A percentile compares a stretch with the other conserved stretches of the same genome.
These are phyloP conservation scores for Microbotryum violaceum DNA, from an alignment of 1,284 basidiomycete genomes.

Conservation along the genomic window DNA sequence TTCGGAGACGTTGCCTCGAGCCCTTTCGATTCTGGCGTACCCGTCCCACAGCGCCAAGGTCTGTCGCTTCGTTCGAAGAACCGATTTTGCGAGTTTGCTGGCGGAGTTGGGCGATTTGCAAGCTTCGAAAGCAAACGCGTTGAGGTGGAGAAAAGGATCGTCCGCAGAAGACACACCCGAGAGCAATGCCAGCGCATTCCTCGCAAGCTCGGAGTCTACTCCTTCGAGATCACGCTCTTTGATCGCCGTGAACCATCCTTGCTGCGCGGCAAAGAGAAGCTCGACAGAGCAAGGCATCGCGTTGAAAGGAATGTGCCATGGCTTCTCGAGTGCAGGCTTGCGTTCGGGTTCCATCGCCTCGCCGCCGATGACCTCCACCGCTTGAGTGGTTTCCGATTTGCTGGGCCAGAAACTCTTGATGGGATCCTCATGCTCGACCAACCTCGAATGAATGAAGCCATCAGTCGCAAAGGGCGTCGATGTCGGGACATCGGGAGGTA, in stretches of 20 bases:
- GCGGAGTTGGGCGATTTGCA: constrained; percentile 56
- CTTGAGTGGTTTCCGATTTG: constrained; percentile 12
- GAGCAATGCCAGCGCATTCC: constrained; percentile 27
- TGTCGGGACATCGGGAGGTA: constrained; percentile 43
- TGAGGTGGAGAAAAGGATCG: constrained; percentile 37
- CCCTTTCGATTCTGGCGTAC: constrained; percentile 70
- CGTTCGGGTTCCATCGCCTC: constrained; percentile 43
- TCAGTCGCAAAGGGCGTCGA: constrained; percentile 40
- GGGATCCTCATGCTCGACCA: constrained; percentile 27
- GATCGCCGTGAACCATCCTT: constrained; percentile 42
- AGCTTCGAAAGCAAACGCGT: constrained; percentile 53
- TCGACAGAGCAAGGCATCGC: constrained; percentile 32
- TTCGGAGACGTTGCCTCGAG: constrained; percentile 60
- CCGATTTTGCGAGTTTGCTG: constrained; percentile 60
- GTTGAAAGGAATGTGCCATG: constrained; percentile 33
- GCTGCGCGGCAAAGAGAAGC: constrained; percentile 22
- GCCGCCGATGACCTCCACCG: constrained; percentile 41
- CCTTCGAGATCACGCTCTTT: constrained; percentile 33
- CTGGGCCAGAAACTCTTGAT: constrained; percentile 34
- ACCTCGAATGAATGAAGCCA: constrained; percentile 39
- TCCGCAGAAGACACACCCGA: neutral
- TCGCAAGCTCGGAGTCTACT: constrained; percentile 36
- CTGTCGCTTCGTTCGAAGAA: constrained; percentile 57
- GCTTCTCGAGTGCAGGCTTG: constrained; percentile 20
- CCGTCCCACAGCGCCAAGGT: constrained; percentile 68